Evolutionary conservation across 2,329 filamentous ascomycete species (phyloP), one percentile per base, ranked within the genome.

Genomic region (Colletotrichum cereale): DNA sequence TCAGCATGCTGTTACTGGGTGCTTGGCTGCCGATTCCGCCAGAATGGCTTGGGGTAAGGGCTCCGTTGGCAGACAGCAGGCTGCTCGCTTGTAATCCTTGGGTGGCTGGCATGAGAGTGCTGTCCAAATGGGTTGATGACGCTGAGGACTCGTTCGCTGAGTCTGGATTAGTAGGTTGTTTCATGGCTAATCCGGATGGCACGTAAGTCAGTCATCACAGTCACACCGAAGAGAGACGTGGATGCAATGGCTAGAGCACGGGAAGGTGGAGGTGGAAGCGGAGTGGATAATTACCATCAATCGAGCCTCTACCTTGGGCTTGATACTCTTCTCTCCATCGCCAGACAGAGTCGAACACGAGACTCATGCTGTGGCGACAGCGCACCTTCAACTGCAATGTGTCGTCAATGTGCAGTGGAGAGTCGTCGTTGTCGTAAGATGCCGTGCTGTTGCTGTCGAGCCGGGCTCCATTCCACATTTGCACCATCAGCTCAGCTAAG

Each of bases 111-210:
- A 89, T 84, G 62, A 89, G 82, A n/a, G 88, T 90, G 78, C 78
- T 90, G 78, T 88, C 91, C 80, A 88, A 86, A 80, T 87, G 90
- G 74, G 89, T 89, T 18, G 91, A 93, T 42, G 90, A 90, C 67
- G 90, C 88, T 74, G 91, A 92, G 65, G 91, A 93, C 80, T 93
- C 91, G 78, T 90, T 90, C 77, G 90, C 89, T 64, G 92, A 94
- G 80, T 96, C 93, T 53, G 93, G 93, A 79, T 96, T 92, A 68
- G 95, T 97, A 53, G 94, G 93, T 78, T 96, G 94, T 79, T 96
- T 95, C 72, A 95, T 89, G 75, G 93, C 94, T 82, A 73, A 67
- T 63, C 47, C 78, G 75, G 74, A 75, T 76, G 73, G 77, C 78
- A 77, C 76, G 74, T 78, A 75, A 74, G 72, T 75, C 75, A 75